phyloP scores from a whole-genome alignment of 2,329 filamentous ascomycete genomes.

The Aspergillus glaucus region DNA sequence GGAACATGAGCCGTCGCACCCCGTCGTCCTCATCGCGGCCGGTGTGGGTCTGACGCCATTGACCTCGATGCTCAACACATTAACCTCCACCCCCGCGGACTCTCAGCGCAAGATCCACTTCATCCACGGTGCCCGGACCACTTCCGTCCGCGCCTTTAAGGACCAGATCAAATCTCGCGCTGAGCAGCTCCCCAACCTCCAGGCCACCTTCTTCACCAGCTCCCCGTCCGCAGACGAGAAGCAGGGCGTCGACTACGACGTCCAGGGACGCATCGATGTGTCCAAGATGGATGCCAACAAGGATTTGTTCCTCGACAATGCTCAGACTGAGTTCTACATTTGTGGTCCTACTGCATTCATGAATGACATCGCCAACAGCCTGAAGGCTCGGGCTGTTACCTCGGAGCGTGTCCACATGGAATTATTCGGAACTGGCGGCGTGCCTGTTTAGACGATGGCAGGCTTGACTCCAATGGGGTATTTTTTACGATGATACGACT shows the following conservation, averaged over 20 bases:
- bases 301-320: constrained; percentile 52
- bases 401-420: constrained; percentile 59
- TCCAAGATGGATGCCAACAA: constrained; percentile 46
- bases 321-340: constrained; percentile 59
- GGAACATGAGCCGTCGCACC: constrained; percentile 32
- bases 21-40: constrained; percentile 57
- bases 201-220: constrained; percentile 54
- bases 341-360: constrained; percentile 69
- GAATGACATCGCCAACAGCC: constrained; percentile 49
- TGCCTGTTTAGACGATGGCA: constrained; percentile 7
- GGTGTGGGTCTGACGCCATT: constrained; percentile 57
- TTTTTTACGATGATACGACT: neutral
- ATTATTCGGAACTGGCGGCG: constrained; percentile 56
- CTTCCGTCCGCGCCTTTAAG: constrained; percentile 47
- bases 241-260: constrained; percentile 53
- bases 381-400: constrained; percentile 53
- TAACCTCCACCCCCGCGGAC: constrained; percentile 35
- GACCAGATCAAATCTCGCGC: constrained; percentile 45
- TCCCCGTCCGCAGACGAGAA: constrained; percentile 42
- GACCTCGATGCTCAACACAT: constrained; percentile 54
- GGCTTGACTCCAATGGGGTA: neutral
- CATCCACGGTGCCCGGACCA: constrained; percentile 52
- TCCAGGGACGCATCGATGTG: constrained; percentile 55
- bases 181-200: constrained; percentile 42
- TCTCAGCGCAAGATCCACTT: constrained; percentile 50